A percentile compares a stretch with the other conserved stretches of the same genome.
phyloP scores from a whole-genome alignment of 257 asterid genomes.

The Scutellaria barbata region DNA sequence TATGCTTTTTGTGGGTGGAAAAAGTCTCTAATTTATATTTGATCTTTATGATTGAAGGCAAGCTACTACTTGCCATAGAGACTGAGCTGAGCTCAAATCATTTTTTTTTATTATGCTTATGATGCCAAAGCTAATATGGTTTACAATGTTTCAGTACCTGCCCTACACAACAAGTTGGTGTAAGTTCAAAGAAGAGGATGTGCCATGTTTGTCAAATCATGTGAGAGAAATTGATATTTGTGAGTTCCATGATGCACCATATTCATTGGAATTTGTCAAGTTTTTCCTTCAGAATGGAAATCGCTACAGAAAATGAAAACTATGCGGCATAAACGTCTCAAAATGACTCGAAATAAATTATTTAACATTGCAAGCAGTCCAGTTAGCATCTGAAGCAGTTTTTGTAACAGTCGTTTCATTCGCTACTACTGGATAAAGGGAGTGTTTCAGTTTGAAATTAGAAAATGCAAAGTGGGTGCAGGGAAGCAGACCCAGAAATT shows the following conservation, averaged over 20 bases:
- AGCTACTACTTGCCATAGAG: not conserved
- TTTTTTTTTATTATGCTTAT: not conserved
- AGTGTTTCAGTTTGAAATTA: slow-evolving; percentile 14
- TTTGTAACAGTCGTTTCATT: slow-evolving; percentile 7
- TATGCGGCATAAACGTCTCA: not conserved
- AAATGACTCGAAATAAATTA: not conserved
- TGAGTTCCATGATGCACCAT: not conserved
- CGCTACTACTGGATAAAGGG: slow-evolving; percentile 19
- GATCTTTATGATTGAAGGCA: not conserved
- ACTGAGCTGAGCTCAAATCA: not conserved
- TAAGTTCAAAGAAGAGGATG: slow-evolving; percentile 21
- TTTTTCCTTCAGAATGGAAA: slow-evolving; percentile 34
- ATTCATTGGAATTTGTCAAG: slow-evolving; percentile 6
- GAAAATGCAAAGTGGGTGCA: slow-evolving; percentile 5
- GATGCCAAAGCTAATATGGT: slow-evolving; percentile 19
- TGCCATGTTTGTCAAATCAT: slow-evolving; percentile 18
- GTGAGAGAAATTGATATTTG: slow-evolving; percentile 21
- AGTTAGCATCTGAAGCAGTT: slow-evolving; percentile 33
- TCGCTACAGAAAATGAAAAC: slow-evolving; percentile 22
- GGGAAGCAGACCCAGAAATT: not conserved
- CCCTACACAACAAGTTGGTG: not conserved
- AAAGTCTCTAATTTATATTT: not conserved
- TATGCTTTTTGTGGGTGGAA: not conserved
- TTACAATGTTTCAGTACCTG: slow-evolving; percentile 12
- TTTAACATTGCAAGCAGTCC: slow-evolving; percentile 15